phyloP scores from a whole-genome alignment of 2,329 filamentous ascomycete genomes.

The Colletotrichum sp. region DNA sequence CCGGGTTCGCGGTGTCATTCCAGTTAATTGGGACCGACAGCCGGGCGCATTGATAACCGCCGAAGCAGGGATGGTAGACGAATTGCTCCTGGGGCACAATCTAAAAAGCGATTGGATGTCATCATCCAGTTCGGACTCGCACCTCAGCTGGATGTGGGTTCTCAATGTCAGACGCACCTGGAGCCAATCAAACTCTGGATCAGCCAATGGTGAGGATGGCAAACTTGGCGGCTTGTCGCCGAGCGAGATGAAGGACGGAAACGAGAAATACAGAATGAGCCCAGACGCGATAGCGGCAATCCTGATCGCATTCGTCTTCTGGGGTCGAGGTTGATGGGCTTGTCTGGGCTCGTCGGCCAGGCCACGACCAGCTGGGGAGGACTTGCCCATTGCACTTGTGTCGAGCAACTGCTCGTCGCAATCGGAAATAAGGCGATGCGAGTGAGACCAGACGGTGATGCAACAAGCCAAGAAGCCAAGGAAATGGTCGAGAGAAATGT shows the following conservation, averaged over 20 bases:
- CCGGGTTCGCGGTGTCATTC: conserved; percentile 2
- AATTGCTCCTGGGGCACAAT: conserved; percentile 14
- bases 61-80: conserved; percentile 5
- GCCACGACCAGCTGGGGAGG: background rate
- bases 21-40: conserved; percentile 20
- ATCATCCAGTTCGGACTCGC: background rate
- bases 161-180: background rate
- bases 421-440: background rate
- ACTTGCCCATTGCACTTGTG: background rate
- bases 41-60: conserved; percentile 14
- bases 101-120: conserved; percentile 4
- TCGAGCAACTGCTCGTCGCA: background rate
- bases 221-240: background rate
- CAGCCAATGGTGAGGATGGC: background rate
- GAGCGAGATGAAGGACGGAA: background rate
- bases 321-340: background rate
- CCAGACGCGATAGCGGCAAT: background rate
- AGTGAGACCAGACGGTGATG: background rate
- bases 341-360: background rate
- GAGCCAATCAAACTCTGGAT: background rate
- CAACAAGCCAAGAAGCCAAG: background rate
- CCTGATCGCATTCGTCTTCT: background rate
- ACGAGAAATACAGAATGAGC: background rate
- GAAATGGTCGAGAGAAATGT: background rate
- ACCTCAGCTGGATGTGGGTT: background rate